Evolutionary conservation across 495 filamentous ascomycete species (phyloP).

Genomic region (Oidiodendron maius): DNA sequence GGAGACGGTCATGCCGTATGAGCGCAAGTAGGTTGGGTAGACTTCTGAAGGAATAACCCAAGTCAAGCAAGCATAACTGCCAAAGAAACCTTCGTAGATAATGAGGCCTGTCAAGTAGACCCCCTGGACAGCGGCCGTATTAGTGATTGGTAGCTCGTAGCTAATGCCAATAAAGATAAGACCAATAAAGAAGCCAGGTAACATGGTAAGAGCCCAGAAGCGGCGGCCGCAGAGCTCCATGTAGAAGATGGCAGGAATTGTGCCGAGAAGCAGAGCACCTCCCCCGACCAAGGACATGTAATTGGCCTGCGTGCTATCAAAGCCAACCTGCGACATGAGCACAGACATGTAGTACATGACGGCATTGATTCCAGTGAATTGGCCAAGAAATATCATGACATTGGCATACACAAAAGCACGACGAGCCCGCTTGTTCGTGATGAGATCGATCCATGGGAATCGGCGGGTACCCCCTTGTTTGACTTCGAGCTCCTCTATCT

Average conservation of each 20-base stretch:
- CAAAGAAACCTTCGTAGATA: slow-evolving; percentile 58
- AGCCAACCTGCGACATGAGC: slow-evolving; percentile 52
- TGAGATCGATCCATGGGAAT: slow-evolving; percentile 56
- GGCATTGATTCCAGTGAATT: slow-evolving; percentile 56
- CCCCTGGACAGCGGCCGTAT: slow-evolving; percentile 37
- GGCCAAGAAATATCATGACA: slow-evolving; percentile 54
- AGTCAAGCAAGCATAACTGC: slow-evolving; percentile 55
- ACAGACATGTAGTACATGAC: slow-evolving; percentile 59
- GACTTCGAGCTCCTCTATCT: slow-evolving; percentile 36
- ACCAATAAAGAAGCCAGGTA: slow-evolving; percentile 56
- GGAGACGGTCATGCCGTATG: slow-evolving; percentile 53
- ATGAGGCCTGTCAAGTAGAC: slow-evolving; percentile 52
- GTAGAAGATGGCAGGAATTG: slow-evolving; percentile 52
- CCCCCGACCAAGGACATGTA: slow-evolving; percentile 61
- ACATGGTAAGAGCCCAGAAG: slow-evolving; percentile 56
- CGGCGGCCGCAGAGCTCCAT: slow-evolving; percentile 56
- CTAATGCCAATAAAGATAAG: slow-evolving; percentile 48
- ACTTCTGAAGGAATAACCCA: slow-evolving; percentile 59
- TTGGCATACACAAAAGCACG: slow-evolving; percentile 56
- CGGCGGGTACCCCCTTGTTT: slow-evolving; percentile 24
- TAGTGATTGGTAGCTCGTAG: slow-evolving; percentile 38
- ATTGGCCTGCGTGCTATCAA: slow-evolving; percentile 40
- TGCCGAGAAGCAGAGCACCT: slow-evolving; percentile 47
- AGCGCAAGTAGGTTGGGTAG: slow-evolving; percentile 54
- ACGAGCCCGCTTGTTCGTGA: slow-evolving; percentile 51